These are phyloP conservation scores for Limtongozyma cylindracea DNA, from an alignment of 805 yeast genomes.

Conservation along the genomic window DNA sequence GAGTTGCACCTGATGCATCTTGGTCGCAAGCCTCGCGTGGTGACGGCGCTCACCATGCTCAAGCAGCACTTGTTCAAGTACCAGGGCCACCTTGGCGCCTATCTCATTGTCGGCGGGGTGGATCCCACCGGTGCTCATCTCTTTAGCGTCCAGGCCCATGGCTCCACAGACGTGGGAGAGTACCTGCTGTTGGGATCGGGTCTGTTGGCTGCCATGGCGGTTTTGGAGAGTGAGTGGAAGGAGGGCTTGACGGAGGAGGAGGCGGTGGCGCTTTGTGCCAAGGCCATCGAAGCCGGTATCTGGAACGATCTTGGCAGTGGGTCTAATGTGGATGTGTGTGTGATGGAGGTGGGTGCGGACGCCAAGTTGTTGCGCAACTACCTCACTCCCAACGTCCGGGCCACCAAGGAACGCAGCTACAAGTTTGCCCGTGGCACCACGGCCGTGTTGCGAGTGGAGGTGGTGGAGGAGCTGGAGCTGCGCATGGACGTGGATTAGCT, in stretches of 20 bases:
- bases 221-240: slow-evolving; percentile 73
- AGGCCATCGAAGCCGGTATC: slow-evolving; percentile 92
- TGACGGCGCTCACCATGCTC: slow-evolving; percentile 74
- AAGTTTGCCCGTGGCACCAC: slow-evolving; percentile 89
- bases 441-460: slow-evolving; percentile 42
- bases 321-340: slow-evolving; percentile 93
- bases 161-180: slow-evolving; percentile 89
- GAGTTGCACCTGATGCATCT: slow-evolving; percentile 76
- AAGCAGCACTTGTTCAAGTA: slow-evolving; percentile 92
- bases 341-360: slow-evolving; percentile 81
- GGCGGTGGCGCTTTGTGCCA: slow-evolving; percentile 76
- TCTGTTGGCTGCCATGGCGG: slow-evolving; percentile 96
- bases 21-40: slow-evolving; percentile 76
- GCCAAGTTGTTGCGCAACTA: slow-evolving; percentile 71
- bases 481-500: slow-evolving; percentile 19
- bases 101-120: slow-evolving; percentile 90
- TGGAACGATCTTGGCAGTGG: slow-evolving; percentile 99
- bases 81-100: slow-evolving; percentile 95
- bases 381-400: slow-evolving; percentile 77
- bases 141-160: slow-evolving; percentile 90
- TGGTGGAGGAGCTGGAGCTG: slow-evolving; percentile 38
- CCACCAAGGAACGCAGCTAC: slow-evolving; percentile 57
- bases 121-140: slow-evolving; percentile 93
- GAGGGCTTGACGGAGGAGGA: slow-evolving; percentile 60
- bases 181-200: slow-evolving; percentile 91